Conservation (phyloP, 352 stramenopile genomes). For the Lagenidium giganteum region DNA sequence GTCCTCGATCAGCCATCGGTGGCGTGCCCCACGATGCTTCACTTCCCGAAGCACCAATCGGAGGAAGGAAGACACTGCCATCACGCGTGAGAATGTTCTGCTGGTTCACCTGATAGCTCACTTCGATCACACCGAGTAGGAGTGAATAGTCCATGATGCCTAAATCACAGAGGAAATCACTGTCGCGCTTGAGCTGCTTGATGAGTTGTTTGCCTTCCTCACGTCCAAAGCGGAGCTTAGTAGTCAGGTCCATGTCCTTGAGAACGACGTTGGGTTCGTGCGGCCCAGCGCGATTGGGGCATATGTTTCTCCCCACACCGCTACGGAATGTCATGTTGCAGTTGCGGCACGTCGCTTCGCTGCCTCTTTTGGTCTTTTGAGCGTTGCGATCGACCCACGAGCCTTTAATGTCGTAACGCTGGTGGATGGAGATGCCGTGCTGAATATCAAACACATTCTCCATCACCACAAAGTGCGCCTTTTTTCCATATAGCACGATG, state of each 20-base stretch:
- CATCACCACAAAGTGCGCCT: conserved; percentile 85
- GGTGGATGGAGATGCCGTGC: conserved; percentile 67
- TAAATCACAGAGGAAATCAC: conserved; percentile 55
- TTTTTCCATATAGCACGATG: conserved; percentile 69
- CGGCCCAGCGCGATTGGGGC: conserved; percentile 47
- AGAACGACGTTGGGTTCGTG: conserved; percentile 74
- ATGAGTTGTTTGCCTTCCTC: conserved; percentile 33
- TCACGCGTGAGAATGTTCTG: conserved; percentile 65
- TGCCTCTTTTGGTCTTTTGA: conserved; percentile 43
- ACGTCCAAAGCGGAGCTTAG: conserved; percentile 60
- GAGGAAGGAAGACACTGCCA: conserved; percentile 42
- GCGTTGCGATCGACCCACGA: conserved; percentile 79
- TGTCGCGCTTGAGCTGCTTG: conserved; percentile 65
- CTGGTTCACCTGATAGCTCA: conserved; percentile 69
- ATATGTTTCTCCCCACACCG: conserved; percentile 42
- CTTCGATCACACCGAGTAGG: conserved; percentile 71
- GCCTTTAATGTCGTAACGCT: conserved; percentile 87
- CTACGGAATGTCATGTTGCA: conserved; percentile 68
- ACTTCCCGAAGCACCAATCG: conserved; percentile 10
- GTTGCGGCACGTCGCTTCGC: conserved; percentile 61
- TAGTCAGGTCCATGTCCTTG: conserved; percentile 80
- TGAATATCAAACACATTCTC: conserved; percentile 86
- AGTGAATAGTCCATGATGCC: conserved; percentile 87
- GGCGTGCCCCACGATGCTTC: background rate
- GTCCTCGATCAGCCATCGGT: background rate